Evolutionary conservation across 331 rosid species (phyloP), one percentile per base, ranked within the genome.

Genomic region (Quercus phellos): DNA sequence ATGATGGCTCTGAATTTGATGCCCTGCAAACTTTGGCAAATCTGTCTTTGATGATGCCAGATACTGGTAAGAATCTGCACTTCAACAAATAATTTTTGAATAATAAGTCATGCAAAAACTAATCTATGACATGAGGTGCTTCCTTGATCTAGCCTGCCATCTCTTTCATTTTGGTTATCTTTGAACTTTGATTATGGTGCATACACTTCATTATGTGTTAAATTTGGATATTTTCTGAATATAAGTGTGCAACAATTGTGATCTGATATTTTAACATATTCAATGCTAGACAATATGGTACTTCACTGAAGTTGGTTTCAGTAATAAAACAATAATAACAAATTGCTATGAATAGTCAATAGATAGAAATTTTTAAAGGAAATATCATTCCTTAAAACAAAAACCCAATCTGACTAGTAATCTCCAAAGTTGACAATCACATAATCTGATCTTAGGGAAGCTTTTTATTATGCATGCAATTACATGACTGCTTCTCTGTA

Each of bases 1-100:
- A 92, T 87, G 99, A 89, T 75, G 86, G 81, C 61, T 80, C 93
- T 35, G 89, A 91, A 66, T 90, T 95, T 69, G 97, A 89, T 88
- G 99, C 99, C 24, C 86, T 95, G 43, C 91, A 91, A 74, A 82
- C 98, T 56, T 79, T 95, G 87, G 98, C 99, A 74, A 93, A 90
- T 85, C 82, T 93, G 78, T 95, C 99, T 78, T 81, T 93, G 89
- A 88, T 92, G 97, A 90, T 95, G 96, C 98, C 97, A 12, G 84
- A 88, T 55, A 69, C 77, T 12, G 97, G 99, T 90, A 82, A 89
- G 87, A 60, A 46, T 87, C 71, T 68, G 59, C 61, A 11, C 55
- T 72, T 50, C 43, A 70, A 38, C 66, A 67, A 72, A 87, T 60
- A 11, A 38, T 76, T 32, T 76, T 74, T 54, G 34, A 78, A 46